A percentile compares a stretch with the other conserved stretches of the same genome.
Conservation (phyloP, 306 rosid genomes). For the Corylus americana region DNA sequence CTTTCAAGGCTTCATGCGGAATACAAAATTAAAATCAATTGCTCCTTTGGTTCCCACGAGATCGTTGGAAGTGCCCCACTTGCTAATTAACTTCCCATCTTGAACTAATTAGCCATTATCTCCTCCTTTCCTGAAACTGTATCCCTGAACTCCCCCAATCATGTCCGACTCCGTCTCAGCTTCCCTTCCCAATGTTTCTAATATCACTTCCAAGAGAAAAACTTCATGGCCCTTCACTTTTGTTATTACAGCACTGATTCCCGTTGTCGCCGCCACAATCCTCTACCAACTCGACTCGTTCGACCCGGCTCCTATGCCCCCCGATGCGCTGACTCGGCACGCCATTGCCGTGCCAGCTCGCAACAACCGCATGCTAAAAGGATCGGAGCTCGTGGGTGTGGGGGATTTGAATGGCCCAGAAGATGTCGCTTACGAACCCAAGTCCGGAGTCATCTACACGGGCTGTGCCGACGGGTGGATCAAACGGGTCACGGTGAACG, state of each 20-base stretch:
- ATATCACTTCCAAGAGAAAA: background rate
- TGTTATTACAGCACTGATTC: slow-evolving; percentile 3
- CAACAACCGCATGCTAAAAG: slow-evolving; percentile 35
- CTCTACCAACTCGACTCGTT: slow-evolving; percentile 46
- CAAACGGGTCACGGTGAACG: slow-evolving; percentile 52
- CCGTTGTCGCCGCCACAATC: slow-evolving; percentile 25
- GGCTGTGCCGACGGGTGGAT: slow-evolving; percentile 78
- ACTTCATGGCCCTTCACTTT: slow-evolving; percentile 3
- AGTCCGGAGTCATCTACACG: slow-evolving; percentile 51
- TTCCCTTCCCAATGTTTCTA: background rate
- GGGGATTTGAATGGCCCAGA: slow-evolving; percentile 48
- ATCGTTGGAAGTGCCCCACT: too few relatives aligned
- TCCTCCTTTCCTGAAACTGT: background rate
- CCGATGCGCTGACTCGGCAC: slow-evolving; percentile 23
- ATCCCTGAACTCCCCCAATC: background rate
- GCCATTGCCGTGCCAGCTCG: slow-evolving; percentile 16
- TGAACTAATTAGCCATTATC: background rate
- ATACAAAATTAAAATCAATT: too few relatives aligned
- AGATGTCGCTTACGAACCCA: slow-evolving; percentile 49
- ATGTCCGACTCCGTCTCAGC: slow-evolving; percentile 16
- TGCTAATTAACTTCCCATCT: too few relatives aligned
- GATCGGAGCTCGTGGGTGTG: slow-evolving; percentile 38
- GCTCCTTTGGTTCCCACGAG: too few relatives aligned
- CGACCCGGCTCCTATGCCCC: slow-evolving; percentile 44
- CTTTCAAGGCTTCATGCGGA: too few relatives aligned